These are phyloP conservation scores for Thozetella sp. DNA, from an alignment of 495 filamentous ascomycete genomes.

Conservation along the genomic window DNA sequence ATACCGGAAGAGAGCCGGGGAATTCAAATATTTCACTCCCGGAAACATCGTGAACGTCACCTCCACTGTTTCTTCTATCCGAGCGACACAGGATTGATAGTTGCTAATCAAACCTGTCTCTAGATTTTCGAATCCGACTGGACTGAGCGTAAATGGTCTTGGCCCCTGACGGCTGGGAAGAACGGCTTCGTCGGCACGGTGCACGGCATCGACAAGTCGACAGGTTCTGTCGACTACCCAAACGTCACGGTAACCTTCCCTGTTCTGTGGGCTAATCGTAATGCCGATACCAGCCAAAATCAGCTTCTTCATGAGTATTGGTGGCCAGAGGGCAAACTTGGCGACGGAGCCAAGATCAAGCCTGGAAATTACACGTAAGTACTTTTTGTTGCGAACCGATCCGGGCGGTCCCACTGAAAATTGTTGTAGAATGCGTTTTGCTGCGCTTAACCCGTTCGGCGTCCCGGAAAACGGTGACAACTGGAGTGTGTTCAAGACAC, in stretches of 20 bases:
- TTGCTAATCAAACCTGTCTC: not conserved
- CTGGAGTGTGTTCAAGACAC: conserved; percentile 23
- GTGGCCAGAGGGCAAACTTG: conserved; percentile 33
- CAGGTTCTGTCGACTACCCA: conserved; percentile 14
- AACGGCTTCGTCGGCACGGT: conserved; percentile 34
- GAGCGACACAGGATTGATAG: not conserved
- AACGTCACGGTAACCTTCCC: conserved; percentile 13
- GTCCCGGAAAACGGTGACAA: conserved; percentile 22
- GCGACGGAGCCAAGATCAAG: conserved; percentile 28
- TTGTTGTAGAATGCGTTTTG: conserved; percentile 20
- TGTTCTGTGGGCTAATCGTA: conserved; percentile 23
- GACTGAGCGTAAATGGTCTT: conserved; percentile 27
- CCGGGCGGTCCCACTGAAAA: not conserved
- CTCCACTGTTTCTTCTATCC: not conserved
- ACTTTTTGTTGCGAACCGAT: not conserved
- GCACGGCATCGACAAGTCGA: conserved; percentile 13
- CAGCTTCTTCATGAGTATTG: conserved; percentile 17
- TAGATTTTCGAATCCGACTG: conserved; percentile 26
- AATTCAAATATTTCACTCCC: too few species aligned
- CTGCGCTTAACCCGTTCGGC: conserved; percentile 22
- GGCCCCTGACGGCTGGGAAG: conserved; percentile 30
- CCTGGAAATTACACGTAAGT: conserved; percentile 36
- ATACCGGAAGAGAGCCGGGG: too few species aligned
- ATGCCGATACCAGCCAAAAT: conserved; percentile 15
- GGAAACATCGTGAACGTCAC: too few species aligned